A percentile compares a stretch with the other conserved stretches of the same genome.
Evolutionary conservation across 306 rosid species (phyloP).

Genomic region (Fragaria vesca): DNA sequence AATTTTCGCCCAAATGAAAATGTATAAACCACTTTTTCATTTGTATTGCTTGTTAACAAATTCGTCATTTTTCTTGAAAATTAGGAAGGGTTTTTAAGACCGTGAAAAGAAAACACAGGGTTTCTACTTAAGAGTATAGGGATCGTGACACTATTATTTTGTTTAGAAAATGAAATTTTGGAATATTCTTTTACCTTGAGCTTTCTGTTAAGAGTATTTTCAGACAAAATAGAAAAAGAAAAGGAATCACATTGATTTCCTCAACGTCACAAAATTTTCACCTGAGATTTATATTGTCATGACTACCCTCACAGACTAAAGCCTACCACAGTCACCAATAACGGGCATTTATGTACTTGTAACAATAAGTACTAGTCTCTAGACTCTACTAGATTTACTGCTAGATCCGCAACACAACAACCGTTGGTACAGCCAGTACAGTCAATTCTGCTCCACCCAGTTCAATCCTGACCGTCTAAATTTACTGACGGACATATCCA

Average conservation of each 20-base stretch:
- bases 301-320: neutral
- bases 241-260: neutral
- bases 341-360: slow-evolving; percentile 1
- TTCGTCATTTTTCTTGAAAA: no score
- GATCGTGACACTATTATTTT: no score
- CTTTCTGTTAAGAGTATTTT: no score
- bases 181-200: no score
- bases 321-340: neutral
- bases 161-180: no score
- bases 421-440: neutral
- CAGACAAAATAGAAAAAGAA: no score
- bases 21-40: no score
- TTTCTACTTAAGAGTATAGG: no score
- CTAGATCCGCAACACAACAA: neutral
- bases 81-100: no score
- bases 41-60: no score
- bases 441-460: neutral
- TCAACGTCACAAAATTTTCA: neutral
- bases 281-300: neutral
- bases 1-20: no score
- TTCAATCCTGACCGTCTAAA: neutral
- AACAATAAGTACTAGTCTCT: neutral
- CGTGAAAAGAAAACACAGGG: no score
- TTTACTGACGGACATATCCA: neutral
- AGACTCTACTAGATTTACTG: neutral